Base-by-base conservation (phyloP, 495 filamentous ascomycete species). In the Penicillium fimorum region DNA sequence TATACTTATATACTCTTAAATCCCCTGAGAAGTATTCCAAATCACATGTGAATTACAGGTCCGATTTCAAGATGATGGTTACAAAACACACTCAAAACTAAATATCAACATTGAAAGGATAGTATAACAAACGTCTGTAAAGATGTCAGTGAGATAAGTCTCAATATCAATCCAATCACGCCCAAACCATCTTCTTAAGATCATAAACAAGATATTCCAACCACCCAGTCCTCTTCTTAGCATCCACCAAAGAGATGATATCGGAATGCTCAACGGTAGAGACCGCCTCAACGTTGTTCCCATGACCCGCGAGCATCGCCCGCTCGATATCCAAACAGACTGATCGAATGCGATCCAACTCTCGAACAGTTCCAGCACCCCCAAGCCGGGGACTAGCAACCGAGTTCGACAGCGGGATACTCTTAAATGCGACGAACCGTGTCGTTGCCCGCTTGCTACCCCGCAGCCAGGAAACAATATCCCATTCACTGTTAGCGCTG, bases 131-230 rank as follows among this genome's bases (percentile, higher is more conserved):
- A 35, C 4, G 15, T 15, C 33, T 7, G 3, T 8, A 38, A 15
- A 38, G 8, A 38, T 17, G n/a, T 17, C n/a, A 38, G n/a, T 38
- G 35, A 27, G 2, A 27, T 5, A 27, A 27, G 25, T 27, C 35
- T 38, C 35, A 3, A 38, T 13, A 30, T 29, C 45, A 22, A 20
- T 12, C 25, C 13, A 9, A 40, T 64, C 64, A 94, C 54, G 88
- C 89, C 92, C 92, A 97, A 24, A 97, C 89, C 70, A 96, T 70
- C 79, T 89, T 92, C 82, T 93, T 96, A 48, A 97, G 76, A 55
- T 85, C 86, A 76, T 96, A 88, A 10, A 89, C 88, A 64, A 92
- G 69, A 68, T 90, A 84, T 76, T 98, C 92, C 42, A 98, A 66
- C 64, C 92, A 76, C 6, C 91, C 89, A 3, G 93, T 97, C 53